A percentile compares a stretch with the other conserved stretches of the same genome.
These are phyloP conservation scores for Curvularia lunata DNA, from an alignment of 2,329 filamentous ascomycete genomes.

Conservation along the genomic window DNA sequence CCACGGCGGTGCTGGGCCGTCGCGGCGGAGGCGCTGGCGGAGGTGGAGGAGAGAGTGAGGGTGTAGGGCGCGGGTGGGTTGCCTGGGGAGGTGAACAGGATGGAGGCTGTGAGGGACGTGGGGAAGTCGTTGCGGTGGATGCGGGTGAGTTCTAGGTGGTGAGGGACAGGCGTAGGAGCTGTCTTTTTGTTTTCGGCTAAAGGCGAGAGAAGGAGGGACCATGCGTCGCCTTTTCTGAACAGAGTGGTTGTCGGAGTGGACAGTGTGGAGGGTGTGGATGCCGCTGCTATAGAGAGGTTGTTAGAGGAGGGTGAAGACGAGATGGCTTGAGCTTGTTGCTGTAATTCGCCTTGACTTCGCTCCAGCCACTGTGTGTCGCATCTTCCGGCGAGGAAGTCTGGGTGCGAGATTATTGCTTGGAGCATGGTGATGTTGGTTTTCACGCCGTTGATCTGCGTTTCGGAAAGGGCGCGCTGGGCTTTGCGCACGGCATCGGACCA, in stretches of 20 bases:
- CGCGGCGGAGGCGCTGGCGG: slow-evolving; percentile 49
- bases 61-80: slow-evolving; percentile 53
- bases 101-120: slow-evolving; percentile 59
- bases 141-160: slow-evolving; percentile 62
- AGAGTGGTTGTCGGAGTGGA: slow-evolving; percentile 48
- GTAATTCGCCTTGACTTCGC: slow-evolving; percentile 52
- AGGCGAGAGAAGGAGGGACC: slow-evolving; percentile 60
- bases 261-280: slow-evolving; percentile 3
- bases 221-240: slow-evolving; percentile 66
- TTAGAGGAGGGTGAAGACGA: neutral
- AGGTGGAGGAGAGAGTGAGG: slow-evolving; percentile 55
- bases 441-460: slow-evolving; percentile 62
- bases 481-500: slow-evolving; percentile 63
- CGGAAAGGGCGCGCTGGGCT: slow-evolving; percentile 61
- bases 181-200: too few relatives aligned
- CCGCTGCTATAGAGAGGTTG: neutral
- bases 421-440: slow-evolving; percentile 65
- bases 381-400: slow-evolving; percentile 56
- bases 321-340: slow-evolving; percentile 37
- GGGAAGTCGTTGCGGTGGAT: slow-evolving; percentile 68
- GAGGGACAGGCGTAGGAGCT: slow-evolving; percentile 28
- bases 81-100: slow-evolving; percentile 58
- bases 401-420: slow-evolving; percentile 59
- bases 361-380: slow-evolving; percentile 67
- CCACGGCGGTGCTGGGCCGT: slow-evolving; percentile 56